Evolutionary conservation across 768 basidiomycete species (phyloP), one percentile per base, ranked within the genome.

Genomic region (Naganishia randhawae): DNA sequence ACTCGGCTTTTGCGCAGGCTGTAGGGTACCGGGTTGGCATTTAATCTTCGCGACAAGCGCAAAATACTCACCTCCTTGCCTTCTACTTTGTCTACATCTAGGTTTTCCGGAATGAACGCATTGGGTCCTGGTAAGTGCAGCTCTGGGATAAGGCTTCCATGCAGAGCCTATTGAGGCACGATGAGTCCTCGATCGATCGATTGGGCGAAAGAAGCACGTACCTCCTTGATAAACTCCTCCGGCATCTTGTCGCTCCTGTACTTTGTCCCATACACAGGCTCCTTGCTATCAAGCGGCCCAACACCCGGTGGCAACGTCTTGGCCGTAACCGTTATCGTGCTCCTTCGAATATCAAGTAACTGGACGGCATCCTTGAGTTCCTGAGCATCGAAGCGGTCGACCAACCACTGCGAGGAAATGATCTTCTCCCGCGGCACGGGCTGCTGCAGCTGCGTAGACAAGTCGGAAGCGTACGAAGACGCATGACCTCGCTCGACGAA

Each of bases 251-350:
- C 74, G n/a, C 94, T 86, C 39, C 83, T 82, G 79, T 94, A 97
- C 70, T 86, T 84, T 1, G 96, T 97, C 5, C 89, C 91, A 79
- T 99, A 99, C 86, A 92, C 92, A 50, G 88, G 87, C 80, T 98
- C 96, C 50, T 84, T 86, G 65, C 75, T 51, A 50, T 78, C 77
- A 37, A 78, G 85, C 29, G 80, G 77, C 64, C 89, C 81, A 45
- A 87, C 82, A 63, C 82, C 83, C 50, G 83, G 82, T 33, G 85
- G 88, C 69, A 86, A 85, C 50, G 84, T 85, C 76, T 86, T 86
- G n/a, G 88, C 88, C 85, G 91, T 91, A 45, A 99, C 79, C 29
- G 89, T 86, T 25, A 88, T 85, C n/a, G 69, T 90, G 83, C 53
- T 87, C 85, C 68, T 85, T 83, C 63, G 84, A 80, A 57, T 89